Evolutionary conservation across 1,284 basidiomycete genomes (phyloP).

Genomic region (Grifola frondosa): DNA sequence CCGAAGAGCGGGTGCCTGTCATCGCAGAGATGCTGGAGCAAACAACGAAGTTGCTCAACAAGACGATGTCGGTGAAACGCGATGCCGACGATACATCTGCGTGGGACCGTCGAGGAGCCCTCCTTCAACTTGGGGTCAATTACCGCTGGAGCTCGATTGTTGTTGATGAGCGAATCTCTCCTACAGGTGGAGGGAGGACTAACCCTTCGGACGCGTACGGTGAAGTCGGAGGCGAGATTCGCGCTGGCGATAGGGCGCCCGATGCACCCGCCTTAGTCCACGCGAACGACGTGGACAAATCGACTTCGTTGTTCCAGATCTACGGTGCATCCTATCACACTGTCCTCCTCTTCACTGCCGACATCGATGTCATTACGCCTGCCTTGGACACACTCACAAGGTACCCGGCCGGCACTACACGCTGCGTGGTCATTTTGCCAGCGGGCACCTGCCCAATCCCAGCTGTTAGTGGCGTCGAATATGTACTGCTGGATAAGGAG

Average conservation of each 20-base stretch:
- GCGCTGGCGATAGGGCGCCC: conserved; percentile 49
- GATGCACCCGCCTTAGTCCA: conserved; percentile 38
- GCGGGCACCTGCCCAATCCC: too few relatives aligned
- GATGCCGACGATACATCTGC: neutral
- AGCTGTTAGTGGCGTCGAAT: conserved; percentile 1
- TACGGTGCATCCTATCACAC: conserved; percentile 25
- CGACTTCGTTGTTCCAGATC: conserved; percentile 26
- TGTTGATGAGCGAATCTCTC: conserved; percentile 40
- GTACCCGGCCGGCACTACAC: conserved; percentile 6
- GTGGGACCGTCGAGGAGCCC: conserved; percentile 12
- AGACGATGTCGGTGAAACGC: conserved; percentile 1
- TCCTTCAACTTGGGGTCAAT: conserved; percentile 45
- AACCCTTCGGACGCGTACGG: conserved; percentile 23
- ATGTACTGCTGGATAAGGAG: conserved; percentile 10
- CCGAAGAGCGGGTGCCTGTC: conserved; percentile 29
- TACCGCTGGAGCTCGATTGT: conserved; percentile 48
- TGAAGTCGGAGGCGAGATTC: conserved; percentile 16
- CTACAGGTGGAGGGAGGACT: conserved; percentile 10
- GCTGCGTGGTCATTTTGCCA: conserved; percentile 14
- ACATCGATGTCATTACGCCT: neutral
- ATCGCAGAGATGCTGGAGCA: conserved; percentile 26
- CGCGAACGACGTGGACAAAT: conserved; percentile 1
- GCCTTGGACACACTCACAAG: conserved; percentile 1
- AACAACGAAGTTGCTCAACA: conserved; percentile 12
- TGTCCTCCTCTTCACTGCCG: conserved; percentile 25